Conservation (phyloP, 73 alveolate species). For the Paramecium bursaria region DNA sequence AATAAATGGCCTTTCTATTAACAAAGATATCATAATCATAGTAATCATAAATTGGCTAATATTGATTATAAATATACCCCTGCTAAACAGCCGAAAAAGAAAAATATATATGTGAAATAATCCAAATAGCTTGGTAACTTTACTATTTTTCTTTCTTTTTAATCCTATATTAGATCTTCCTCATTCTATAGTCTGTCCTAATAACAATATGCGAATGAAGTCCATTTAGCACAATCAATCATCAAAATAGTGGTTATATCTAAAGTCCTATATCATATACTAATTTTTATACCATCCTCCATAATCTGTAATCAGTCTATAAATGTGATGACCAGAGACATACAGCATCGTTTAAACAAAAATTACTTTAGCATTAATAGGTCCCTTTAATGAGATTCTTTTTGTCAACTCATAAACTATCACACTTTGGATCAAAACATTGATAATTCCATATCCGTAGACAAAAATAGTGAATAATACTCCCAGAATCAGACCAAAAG, state of each 20-base stretch:
- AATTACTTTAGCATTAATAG: constrained; percentile 36
- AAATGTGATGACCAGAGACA: constrained; percentile 63
- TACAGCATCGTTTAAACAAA: constrained; percentile 43
- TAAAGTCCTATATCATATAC: constrained; percentile 13
- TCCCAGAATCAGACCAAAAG: constrained; percentile 31
- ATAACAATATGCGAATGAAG: constrained; percentile 65
- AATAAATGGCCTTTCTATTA: constrained; percentile 73
- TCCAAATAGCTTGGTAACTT: constrained; percentile 61
- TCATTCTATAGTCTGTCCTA: constrained; percentile 60
- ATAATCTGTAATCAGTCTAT: constrained; percentile 53
- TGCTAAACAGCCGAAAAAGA: constrained; percentile 22
- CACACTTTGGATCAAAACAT: constrained; percentile 25
- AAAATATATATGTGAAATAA: constrained; percentile 50
- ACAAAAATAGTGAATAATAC: constrained; percentile 44
- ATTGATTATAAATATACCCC: not conserved
- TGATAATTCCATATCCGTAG: constrained; percentile 26
- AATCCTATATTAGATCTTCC: constrained; percentile 26
- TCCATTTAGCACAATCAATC: constrained; percentile 67
- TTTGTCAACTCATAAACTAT: constrained; percentile 43
- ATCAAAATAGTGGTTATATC: constrained; percentile 65
- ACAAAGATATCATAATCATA: constrained; percentile 85
- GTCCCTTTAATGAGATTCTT: not conserved
- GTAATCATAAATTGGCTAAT: constrained; percentile 92
- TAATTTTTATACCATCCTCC: constrained; percentile 7
- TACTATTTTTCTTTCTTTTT: constrained; percentile 21